A percentile compares a stretch with the other conserved stretches of the same genome.
phyloP scores from a whole-genome alignment of 163 green algal genomes.

The Chlorella variabilis region DNA sequence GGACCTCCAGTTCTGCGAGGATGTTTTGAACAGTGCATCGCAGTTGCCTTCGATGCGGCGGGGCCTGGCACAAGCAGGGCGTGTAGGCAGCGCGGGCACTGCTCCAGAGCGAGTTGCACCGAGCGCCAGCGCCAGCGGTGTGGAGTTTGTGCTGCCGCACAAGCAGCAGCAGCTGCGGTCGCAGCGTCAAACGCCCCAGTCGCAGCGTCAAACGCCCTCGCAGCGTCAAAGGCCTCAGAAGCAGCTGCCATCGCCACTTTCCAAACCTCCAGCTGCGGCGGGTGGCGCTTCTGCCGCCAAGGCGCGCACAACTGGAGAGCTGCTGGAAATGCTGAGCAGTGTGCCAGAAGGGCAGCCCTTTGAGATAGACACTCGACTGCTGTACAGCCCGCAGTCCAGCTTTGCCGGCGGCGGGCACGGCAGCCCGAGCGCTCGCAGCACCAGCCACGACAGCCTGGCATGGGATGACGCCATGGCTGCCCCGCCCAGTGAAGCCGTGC shows the following conservation, averaged over 20 bases:
- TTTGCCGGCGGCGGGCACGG: neutral
- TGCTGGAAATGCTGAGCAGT: slow-evolving; percentile 33
- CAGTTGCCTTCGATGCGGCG: neutral
- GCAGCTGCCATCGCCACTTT: neutral
- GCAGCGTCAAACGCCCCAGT: neutral
- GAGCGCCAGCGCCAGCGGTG: neutral
- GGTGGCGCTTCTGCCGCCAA: neutral
- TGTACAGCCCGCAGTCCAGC: slow-evolving; percentile 50
- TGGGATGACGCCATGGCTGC: neutral
- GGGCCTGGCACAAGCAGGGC: too few species aligned
- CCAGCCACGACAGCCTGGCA: neutral
- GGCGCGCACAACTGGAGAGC: slow-evolving; percentile 18
- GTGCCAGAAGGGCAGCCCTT: slow-evolving; percentile 37
- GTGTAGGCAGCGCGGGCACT: neutral
- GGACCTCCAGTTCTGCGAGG: slow-evolving; percentile 36
- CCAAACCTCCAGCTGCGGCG: neutral
- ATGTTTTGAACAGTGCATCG: slow-evolving; percentile 14
- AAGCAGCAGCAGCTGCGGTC: neutral
- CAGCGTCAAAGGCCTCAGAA: too few species aligned
- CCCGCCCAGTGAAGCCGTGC: neutral
- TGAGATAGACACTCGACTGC: slow-evolving; percentile 51
- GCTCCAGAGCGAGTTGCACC: neutral
- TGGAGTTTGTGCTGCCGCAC: neutral
- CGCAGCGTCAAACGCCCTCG: neutral
- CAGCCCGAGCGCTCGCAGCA: neutral